Evolutionary conservation across 208 protist genomes (phyloP).

Genomic region (Leishmania amazonensis): DNA sequence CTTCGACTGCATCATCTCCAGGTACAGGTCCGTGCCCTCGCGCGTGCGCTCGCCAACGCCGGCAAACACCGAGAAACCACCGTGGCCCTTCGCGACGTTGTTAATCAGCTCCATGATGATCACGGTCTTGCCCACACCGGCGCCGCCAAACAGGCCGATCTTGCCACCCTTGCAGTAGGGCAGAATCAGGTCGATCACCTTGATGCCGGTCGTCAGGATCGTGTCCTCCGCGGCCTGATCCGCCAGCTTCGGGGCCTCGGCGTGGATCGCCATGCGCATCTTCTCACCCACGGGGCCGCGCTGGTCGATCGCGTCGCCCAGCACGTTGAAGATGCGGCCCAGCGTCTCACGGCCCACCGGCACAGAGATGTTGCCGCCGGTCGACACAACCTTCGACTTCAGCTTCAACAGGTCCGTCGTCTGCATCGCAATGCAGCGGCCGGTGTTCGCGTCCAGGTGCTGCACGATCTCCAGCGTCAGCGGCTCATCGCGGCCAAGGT

Average conservation of each 20-base stretch:
- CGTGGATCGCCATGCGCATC: conserved; percentile 94
- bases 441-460: conserved; percentile 96
- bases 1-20: conserved; percentile 98
- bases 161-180: conserved; percentile 99
- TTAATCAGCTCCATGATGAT: conserved; percentile 99
- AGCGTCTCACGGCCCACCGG: conserved; percentile 96
- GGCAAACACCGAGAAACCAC: conserved; percentile 99
- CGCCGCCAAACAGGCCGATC: conserved; percentile 99
- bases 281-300: conserved; percentile 95
- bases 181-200: conserved; percentile 98
- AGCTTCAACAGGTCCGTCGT: conserved; percentile 97
- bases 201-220: conserved; percentile 98
- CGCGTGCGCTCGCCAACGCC: conserved; percentile 98
- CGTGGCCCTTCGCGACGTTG: conserved; percentile 98
- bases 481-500: conserved; percentile 73
- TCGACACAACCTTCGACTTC: conserved; percentile 94
- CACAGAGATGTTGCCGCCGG: conserved; percentile 95
- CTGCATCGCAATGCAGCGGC: conserved; percentile 98
- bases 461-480: conserved; percentile 98
- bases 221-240: conserved; percentile 95
- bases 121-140: conserved; percentile 98
- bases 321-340: conserved; percentile 99
- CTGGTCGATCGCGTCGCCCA: conserved; percentile 98
- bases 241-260: conserved; percentile 91
- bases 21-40: conserved; percentile 98